These are phyloP conservation scores for Cryptococcus maquisensis DNA, from an alignment of 1,284 basidiomycete genomes.

Conservation along the genomic window DNA sequence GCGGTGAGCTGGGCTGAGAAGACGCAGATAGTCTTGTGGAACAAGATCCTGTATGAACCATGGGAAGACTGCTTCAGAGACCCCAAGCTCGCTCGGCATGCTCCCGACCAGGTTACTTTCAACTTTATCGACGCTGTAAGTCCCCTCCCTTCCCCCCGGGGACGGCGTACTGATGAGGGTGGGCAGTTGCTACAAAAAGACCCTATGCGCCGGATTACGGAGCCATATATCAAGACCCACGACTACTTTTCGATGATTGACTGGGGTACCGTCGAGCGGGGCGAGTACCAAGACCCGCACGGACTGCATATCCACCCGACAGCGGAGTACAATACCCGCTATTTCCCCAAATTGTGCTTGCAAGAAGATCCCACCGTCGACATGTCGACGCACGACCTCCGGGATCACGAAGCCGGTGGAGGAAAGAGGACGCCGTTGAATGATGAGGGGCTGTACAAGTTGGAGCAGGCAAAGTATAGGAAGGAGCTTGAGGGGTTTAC, in stretches of 20 bases:
- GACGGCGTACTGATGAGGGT: conserved; percentile 52
- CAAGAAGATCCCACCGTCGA: conserved; percentile 74
- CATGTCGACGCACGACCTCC: conserved; percentile 34
- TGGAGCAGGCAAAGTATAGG: conserved; percentile 26
- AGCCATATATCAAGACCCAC: conserved; percentile 78
- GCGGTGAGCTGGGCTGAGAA: not conserved
- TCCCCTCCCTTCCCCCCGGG: conserved; percentile 14
- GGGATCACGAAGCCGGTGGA: not conserved
- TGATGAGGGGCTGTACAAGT: conserved; percentile 32
- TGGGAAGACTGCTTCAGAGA: conserved; percentile 52
- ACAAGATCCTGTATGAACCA: conserved; percentile 29
- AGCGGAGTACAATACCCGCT: conserved; percentile 92
- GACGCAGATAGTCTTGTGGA: conserved; percentile 23
- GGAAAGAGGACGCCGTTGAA: conserved; percentile 28
- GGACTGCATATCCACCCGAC: conserved; percentile 88
- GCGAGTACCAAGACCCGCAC: conserved; percentile 69
- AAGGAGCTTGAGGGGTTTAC: conserved; percentile 33
- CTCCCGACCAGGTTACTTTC: conserved; percentile 90
- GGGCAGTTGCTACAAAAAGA: conserved; percentile 83
- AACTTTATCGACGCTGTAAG: conserved; percentile 87
- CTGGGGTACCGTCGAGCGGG: conserved; percentile 33
- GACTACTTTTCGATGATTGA: conserved; percentile 91
- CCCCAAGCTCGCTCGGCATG: conserved; percentile 80
- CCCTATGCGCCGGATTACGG: conserved; percentile 82
- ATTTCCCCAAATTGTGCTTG: conserved; percentile 95